Percentiles rank a stretch among this genome's conserved stretches.
Conservation (phyloP, 805 yeast genomes). For the Grigorovia yakushimaensis region DNA sequence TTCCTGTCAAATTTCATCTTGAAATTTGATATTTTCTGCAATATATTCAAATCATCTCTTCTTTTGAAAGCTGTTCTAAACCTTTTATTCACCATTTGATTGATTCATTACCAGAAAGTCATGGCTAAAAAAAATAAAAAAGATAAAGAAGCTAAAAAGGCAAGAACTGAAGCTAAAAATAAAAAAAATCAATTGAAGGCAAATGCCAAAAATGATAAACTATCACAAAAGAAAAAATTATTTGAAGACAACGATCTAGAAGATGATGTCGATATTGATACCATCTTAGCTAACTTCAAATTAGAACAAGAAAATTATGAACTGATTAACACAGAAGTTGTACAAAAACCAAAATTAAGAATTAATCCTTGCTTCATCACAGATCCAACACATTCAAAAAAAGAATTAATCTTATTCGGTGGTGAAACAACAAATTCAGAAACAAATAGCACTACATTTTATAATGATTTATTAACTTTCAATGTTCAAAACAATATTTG, state of each 20-base stretch:
- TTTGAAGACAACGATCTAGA: conserved; percentile 57
- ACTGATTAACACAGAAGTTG: conserved; percentile 52
- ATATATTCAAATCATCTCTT: too few relatives aligned
- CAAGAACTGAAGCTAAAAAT: conserved; percentile 72
- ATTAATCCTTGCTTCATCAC: conserved; percentile 69
- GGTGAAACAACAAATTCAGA: conserved; percentile 59
- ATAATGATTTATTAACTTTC: conserved; percentile 71
- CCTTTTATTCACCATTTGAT: too few relatives aligned
- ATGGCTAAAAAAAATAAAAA: conserved; percentile 89
- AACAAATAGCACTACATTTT: conserved; percentile 50
- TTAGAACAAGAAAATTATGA: conserved; percentile 71
- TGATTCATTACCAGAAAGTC: too few relatives aligned
- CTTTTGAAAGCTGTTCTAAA: too few relatives aligned
- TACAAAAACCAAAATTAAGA: conserved; percentile 55
- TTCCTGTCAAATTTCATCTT: too few relatives aligned
- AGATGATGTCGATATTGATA: conserved; percentile 81
- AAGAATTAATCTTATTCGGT: conserved; percentile 78
- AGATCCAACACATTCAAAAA: conserved; percentile 62
- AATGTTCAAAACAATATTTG: conserved; percentile 70
- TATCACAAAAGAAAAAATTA: conserved; percentile 54
- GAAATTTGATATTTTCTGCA: too few relatives aligned
- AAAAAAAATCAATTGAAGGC: conserved; percentile 70
- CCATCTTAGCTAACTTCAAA: conserved; percentile 66
- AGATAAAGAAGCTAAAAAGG: conserved; percentile 85
- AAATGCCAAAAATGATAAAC: conserved; percentile 62